These are phyloP conservation scores for Tylopilus vinaceipallidus DNA, from an alignment of 768 basidiomycete species.

Conservation along the genomic window DNA sequence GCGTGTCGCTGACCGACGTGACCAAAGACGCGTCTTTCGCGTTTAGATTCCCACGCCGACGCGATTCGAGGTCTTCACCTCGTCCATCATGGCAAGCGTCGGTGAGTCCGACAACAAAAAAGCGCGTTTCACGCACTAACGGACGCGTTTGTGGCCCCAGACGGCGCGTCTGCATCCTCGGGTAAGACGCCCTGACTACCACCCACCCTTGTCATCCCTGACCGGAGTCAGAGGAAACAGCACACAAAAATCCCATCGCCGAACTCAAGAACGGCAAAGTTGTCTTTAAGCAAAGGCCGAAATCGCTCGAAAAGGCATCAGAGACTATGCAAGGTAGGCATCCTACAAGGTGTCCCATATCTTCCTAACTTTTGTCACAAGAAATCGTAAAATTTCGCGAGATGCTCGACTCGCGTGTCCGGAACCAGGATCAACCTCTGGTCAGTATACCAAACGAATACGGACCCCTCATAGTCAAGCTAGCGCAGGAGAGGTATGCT, in stretches of 20 bases:
- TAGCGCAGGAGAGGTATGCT: slow-evolving; percentile 80
- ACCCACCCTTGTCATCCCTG: background rate
- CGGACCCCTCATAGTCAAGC: slow-evolving; percentile 72
- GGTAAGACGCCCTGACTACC: slow-evolving; percentile 10
- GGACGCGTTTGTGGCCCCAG: too few relatives aligned
- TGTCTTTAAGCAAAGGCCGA: slow-evolving; percentile 69
- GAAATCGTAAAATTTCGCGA: slow-evolving; percentile 78
- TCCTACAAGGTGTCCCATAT: background rate
- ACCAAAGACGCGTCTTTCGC: slow-evolving; percentile 38
- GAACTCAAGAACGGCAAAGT: slow-evolving; percentile 80
- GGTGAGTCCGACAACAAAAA: slow-evolving; percentile 16
- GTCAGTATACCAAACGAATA: slow-evolving; percentile 63
- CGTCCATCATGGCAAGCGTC: slow-evolving; percentile 20
- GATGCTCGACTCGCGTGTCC: slow-evolving; percentile 58
- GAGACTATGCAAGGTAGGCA: slow-evolving; percentile 77
- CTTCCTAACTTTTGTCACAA: slow-evolving; percentile 26
- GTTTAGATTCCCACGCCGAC: slow-evolving; percentile 35
- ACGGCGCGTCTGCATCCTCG: slow-evolving; percentile 3
- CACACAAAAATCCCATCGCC: slow-evolving; percentile 43
- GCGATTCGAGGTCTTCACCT: slow-evolving; percentile 19
- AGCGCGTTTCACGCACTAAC: too few relatives aligned
- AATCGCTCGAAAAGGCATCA: slow-evolving; percentile 74
- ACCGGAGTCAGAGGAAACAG: slow-evolving; percentile 27
- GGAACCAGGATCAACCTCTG: slow-evolving; percentile 49
- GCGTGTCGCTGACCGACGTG: too few relatives aligned